Base-by-base conservation (phyloP, 768 basidiomycete genomes). In the Boletus insuetus region DNA sequence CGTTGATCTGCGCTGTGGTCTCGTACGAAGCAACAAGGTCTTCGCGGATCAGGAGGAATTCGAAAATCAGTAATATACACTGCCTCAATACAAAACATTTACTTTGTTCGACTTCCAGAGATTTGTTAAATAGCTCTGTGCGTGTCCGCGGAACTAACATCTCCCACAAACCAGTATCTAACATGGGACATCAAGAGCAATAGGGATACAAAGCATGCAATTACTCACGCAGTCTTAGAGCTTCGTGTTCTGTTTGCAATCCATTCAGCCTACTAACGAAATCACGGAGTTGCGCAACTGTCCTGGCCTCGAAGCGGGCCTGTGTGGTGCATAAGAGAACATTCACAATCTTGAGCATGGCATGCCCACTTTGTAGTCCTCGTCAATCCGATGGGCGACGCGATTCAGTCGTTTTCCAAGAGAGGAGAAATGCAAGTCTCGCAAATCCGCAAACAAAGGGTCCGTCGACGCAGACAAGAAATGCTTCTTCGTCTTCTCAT, bases 51-150 rank as follows among this genome's bases (percentile, higher is more conserved):
- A 42, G 16, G 40, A 34, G 22, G 32, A 24, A 29, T 20, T 47
- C 43, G 17, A 17, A 32, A 17, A 45, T 64, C 43, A 61, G 56
- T 37, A 57, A 49, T 20, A 41, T 22, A 40, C 60, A 24, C 45
- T n/a, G 22, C 39, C 39, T 39, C 31, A 46, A 44, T 35, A 29
- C 20, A 17, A 59, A 53, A 13, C 20, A 29, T 82, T 66, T 65
- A 94, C 94, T 98, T 71, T 98, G 97, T 66, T 98, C 96, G 14
- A 97, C 89, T 74, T 98, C 95, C 11, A 99, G 77, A 12, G 87
- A 89, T 65, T 86, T 89, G 73, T 94, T 93, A 74, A 99, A 99
- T 44, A 87, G 74, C 39, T 96, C 90, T 14, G 90, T 89, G 50
- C 83, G 79, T 2, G 95, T 98, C 55, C 87, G 77, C 22, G 90